These are phyloP conservation scores for Fusarium odoratissimum DNA, from an alignment of 2,329 filamentous ascomycete genomes.

Conservation along the genomic window DNA sequence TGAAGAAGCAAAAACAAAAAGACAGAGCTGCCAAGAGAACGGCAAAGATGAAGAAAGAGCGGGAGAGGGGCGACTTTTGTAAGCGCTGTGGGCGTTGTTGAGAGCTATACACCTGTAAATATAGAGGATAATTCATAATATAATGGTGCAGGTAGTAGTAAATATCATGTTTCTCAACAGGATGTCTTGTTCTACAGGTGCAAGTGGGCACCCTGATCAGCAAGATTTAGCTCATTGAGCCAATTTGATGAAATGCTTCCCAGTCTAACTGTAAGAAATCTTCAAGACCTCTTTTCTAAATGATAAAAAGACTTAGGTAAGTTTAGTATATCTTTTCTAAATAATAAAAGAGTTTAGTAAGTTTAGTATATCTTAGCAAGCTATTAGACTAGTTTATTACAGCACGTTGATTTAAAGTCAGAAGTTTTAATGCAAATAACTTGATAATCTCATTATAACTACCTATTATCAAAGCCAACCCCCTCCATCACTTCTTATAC, in stretches of 20 bases:
- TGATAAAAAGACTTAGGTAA: background rate
- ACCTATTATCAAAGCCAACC: background rate
- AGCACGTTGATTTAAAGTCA: background rate
- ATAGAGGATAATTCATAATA: background rate
- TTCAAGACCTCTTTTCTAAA: background rate
- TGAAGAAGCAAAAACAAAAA: background rate
- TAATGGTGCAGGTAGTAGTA: background rate
- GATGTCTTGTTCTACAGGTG: background rate
- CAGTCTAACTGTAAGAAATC: too few relatives aligned
- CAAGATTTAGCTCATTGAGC: background rate
- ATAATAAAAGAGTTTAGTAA: background rate
- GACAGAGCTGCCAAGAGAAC: background rate
- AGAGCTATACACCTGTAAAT: background rate
- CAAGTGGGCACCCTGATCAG: background rate
- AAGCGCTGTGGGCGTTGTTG: background rate
- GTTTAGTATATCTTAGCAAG: background rate
- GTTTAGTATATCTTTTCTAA: background rate
- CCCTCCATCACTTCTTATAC: too few relatives aligned
- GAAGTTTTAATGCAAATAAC: background rate
- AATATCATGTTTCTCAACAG: rapidly evolving
- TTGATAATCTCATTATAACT: background rate
- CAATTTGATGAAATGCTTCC: rapidly evolving
- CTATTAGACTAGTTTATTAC: background rate
- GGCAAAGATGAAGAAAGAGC: background rate
- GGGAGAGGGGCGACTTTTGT: background rate